Evolutionary conservation across 1,284 basidiomycete genomes (phyloP).

Genomic region (Leccinum subfulvum): DNA sequence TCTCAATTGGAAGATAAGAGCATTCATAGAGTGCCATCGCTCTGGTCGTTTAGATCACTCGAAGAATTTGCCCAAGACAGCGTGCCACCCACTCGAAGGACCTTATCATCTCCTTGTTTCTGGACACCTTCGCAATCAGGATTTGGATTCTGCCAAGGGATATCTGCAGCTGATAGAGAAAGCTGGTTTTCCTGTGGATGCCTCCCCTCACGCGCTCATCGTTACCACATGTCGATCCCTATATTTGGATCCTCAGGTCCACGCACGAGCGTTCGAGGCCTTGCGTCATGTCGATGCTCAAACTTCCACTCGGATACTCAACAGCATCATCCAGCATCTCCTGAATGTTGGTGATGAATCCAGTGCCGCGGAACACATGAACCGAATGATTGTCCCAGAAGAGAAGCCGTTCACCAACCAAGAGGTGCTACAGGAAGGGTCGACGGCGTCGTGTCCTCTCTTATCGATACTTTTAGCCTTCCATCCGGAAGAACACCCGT

Average conservation of each 20-base stretch:
- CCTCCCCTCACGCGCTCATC: conserved; percentile 59
- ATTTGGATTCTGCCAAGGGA: conserved; percentile 53
- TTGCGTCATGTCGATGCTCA: conserved; percentile 41
- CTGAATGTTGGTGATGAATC: conserved; percentile 55
- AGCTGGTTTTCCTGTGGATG: conserved; percentile 53
- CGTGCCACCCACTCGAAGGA: conserved; percentile 52
- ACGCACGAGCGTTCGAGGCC: conserved; percentile 47
- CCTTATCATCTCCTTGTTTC: conserved; percentile 64
- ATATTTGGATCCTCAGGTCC: conserved; percentile 56
- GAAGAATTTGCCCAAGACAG: conserved; percentile 47
- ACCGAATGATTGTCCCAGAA: conserved; percentile 48
- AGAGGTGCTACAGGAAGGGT: conserved; percentile 35
- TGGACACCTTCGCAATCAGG: conserved; percentile 65
- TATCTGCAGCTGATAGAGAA: conserved; percentile 54
- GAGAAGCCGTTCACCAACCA: conserved; percentile 22
- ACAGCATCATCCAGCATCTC: conserved; percentile 59
- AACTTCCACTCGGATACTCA: conserved; percentile 52
- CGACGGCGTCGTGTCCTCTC: conserved; percentile 30
- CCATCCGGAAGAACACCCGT: conserved; percentile 10
- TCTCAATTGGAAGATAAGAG: conserved; percentile 67
- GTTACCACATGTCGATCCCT: conserved; percentile 56
- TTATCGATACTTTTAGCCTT: conserved; percentile 4
- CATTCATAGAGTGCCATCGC: conserved; percentile 51
- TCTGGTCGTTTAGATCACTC: conserved; percentile 47
- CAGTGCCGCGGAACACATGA: conserved; percentile 46